A percentile compares a stretch with the other conserved stretches of the same genome.
Evolutionary conservation across 768 basidiomycete genomes (phyloP).

Genomic region (Psilocybe sp.): DNA sequence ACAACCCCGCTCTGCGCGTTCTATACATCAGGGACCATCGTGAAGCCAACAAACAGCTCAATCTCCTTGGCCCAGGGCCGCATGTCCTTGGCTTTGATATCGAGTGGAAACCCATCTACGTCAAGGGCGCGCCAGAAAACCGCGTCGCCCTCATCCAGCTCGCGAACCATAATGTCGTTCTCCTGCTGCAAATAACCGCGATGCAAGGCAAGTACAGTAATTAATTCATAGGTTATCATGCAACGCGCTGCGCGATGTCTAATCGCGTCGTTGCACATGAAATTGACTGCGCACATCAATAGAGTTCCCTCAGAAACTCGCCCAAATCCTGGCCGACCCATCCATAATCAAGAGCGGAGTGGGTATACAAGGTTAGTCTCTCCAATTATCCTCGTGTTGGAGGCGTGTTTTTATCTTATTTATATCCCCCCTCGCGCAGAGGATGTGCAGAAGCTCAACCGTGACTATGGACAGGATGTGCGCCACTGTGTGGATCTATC

Average conservation of each 20-base stretch:
- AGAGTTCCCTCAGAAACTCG: slow-evolving; percentile 56
- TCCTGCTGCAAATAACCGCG: slow-evolving; percentile 62
- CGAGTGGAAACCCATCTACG: slow-evolving; percentile 71
- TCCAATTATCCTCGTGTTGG: slow-evolving; percentile 5
- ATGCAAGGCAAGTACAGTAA: slow-evolving; percentile 42
- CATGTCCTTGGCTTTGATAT: slow-evolving; percentile 67
- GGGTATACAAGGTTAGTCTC: slow-evolving; percentile 59
- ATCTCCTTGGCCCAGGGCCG: slow-evolving; percentile 25
- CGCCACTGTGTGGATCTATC: slow-evolving; percentile 66
- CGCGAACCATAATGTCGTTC: slow-evolving; percentile 49
- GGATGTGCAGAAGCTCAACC: slow-evolving; percentile 66
- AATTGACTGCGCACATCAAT: not conserved
- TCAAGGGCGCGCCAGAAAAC: slow-evolving; percentile 54
- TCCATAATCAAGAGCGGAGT: slow-evolving; percentile 68
- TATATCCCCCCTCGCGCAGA: slow-evolving; percentile 33
- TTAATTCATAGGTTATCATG: too few relatives aligned
- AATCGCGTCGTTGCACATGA: too few relatives aligned
- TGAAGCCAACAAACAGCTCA: slow-evolving; percentile 29
- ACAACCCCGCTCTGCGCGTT: slow-evolving; percentile 26
- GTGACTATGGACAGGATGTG: slow-evolving; percentile 40
- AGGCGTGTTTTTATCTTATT: slow-evolving; percentile 4
- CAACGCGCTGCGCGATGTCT: too few relatives aligned
- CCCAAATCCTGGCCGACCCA: slow-evolving; percentile 48
- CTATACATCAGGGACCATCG: slow-evolving; percentile 33
- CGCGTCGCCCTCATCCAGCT: slow-evolving; percentile 75